Evolutionary conservation across 1,284 basidiomycete species (phyloP), one percentile per base, ranked within the genome.

Genomic region (Apiotrichum porosum): DNA sequence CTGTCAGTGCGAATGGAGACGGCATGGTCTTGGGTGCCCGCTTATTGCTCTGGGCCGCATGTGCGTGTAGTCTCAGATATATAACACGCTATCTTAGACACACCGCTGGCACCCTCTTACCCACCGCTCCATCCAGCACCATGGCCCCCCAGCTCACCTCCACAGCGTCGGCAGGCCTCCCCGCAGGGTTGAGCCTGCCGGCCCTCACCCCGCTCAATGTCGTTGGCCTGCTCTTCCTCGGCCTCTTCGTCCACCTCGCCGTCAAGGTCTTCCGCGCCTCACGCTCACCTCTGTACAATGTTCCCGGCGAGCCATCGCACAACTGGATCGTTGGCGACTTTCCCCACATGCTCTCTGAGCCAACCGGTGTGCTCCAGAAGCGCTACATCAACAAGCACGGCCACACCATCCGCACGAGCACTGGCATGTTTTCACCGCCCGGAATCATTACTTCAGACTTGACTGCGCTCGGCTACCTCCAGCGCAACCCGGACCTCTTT

Each of bases 401-500:
- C 10, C 49, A 46, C 5, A 57, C 56, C 5, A 47, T 56, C 36
- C 49, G 56, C 28, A 53, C 51, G 26, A 47, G 41, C 10, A 18
- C 45, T 4, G 40, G 40, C 32, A 26, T 9, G n/a, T 37, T 21
- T 17, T 37, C 2, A 30, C 35, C 50, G 9, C 40, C 41, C 10
- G 44, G 58, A 13, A 31, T 52, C 71, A 73, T 82, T 66, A 80
- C 81, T 17, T 78, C 77, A 35, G 83, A 85, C 66, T 77, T 79
- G 0, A 69, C 75, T 21, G 82, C 83, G 0, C 66, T 85, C 21
- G 75, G 78, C 4, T 78, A 84, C 52, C 79, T 86, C 44, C 76
- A 85, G 46, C 74, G 74, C 19, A 76, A 78, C 45, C 75, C 79
- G 3, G 81, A 85, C 60, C 75, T 79, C 30, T 85, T 82, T 62